Evolutionary conservation across 1,139 yeast genomes (phyloP), one percentile per base, ranked within the genome.

Genomic region (Protomyces arabidopsidicola): DNA sequence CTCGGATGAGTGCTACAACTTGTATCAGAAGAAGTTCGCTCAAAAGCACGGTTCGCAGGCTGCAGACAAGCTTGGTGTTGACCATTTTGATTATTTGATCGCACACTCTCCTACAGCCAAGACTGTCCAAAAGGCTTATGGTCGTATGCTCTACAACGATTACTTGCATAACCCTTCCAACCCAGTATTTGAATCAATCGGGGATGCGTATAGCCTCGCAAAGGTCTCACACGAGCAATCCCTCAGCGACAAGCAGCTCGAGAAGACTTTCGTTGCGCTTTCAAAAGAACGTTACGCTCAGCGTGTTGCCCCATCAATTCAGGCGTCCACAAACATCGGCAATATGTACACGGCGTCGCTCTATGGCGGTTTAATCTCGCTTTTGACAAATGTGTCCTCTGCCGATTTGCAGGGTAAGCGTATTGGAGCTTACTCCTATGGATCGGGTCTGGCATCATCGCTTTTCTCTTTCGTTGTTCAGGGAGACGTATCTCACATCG

Each of bases 81-180:
- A 84, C 71, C 84, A 86, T 77, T 95, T 95, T 75, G 97, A 90
- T 78, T 95, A 88, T 81, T 87, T 88, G 72, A 95, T 93, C 57
- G 95, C 93, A 91, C 99, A 95, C 77, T 97, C 91, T 62, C 99
- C 99, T 75, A 95, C 95, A 68, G 91, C 98, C 79, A 95, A 95
- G 80, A 83, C 91, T 74, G 98, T 93, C 67, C 80, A 86, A 73
- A 95, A 95, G 80, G 88, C 96, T 31, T 95, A 85, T 76, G 98
- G 96, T 62, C 87, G 98, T 79, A 79, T 95, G 75, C 78, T 88
- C 71, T 95, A 88, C 82, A 87, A 90, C 75, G 98, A 93, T 78
- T 91, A 82, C 81, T 80, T 80, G 72, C 80, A 85, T 68, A 81
- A 88, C 76, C 85, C 95, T 72, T 70, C 75, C 69, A 63, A 74